These are phyloP conservation scores for Phialophora verrucosa DNA, from an alignment of 2,329 filamentous ascomycete genomes.

Conservation along the genomic window DNA sequence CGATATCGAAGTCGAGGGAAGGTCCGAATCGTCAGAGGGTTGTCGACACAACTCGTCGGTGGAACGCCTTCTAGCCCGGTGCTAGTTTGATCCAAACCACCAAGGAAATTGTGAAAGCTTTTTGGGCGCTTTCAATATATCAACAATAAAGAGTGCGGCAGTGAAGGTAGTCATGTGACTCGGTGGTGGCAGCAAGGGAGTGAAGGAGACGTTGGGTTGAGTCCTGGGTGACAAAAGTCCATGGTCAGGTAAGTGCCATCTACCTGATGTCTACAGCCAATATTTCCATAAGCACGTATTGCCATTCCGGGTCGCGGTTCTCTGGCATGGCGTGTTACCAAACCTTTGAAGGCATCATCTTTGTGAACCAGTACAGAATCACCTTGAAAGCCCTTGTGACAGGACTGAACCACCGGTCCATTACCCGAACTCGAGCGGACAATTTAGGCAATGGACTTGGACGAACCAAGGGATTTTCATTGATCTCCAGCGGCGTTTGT, in stretches of 20 bases:
- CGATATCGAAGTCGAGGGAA: neutral
- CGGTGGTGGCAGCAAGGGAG: neutral
- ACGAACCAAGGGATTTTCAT: neutral
- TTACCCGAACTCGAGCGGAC: too few relatives aligned
- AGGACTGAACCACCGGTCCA: neutral
- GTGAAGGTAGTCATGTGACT: neutral
- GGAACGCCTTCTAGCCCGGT: conserved; percentile 1
- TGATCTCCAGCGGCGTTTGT: neutral
- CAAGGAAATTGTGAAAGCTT: neutral
- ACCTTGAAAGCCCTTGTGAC: neutral
- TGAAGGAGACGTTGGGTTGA: neutral
- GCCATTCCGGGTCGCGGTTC: neutral
- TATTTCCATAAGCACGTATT: neutral
- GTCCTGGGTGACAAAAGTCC: neutral
- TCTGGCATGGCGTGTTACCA: neutral
- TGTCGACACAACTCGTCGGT: conserved; percentile 1
- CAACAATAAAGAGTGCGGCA: neutral
- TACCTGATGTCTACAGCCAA: neutral
- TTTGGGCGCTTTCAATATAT: conserved; percentile 1
- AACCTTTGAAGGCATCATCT: neutral
- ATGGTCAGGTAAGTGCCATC: neutral
- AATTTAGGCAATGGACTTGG: neutral
- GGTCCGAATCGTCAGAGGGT: neutral
- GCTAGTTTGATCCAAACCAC: conserved; percentile 10
- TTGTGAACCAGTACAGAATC: neutral